phyloP scores from a whole-genome alignment of 1,284 basidiomycete species.

The Rhodotorula sp. region DNA sequence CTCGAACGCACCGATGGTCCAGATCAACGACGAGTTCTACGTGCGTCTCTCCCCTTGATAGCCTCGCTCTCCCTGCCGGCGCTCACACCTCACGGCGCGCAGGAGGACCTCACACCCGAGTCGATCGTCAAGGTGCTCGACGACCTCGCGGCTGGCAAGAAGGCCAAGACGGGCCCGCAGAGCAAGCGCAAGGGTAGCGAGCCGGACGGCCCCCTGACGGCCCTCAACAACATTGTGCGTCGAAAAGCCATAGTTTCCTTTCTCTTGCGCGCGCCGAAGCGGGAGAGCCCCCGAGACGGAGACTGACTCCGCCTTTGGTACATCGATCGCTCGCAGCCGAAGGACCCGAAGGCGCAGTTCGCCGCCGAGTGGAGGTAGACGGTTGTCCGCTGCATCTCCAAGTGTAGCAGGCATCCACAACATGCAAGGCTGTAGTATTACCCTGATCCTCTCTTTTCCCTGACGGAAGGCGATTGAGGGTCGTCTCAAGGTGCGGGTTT shows the following conservation, averaged over 20 bases:
- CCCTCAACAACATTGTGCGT: constrained; percentile 74
- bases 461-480: too few relatives aligned
- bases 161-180: constrained; percentile 89
- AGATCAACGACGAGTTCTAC: constrained; percentile 94
- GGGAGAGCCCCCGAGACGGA: too few relatives aligned
- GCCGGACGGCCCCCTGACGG: constrained; percentile 68
- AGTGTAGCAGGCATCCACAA: neutral
- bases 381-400: neutral
- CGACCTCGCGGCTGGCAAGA: constrained; percentile 77
- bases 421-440: too few relatives aligned
- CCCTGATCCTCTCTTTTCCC: too few relatives aligned
- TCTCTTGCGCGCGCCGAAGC: neutral
- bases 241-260: too few relatives aligned
- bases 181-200: constrained; percentile 78
- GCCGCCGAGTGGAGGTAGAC: constrained; percentile 26
- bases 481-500: too few relatives aligned
- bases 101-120: constrained; percentile 96
- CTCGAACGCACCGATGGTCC: constrained; percentile 99
- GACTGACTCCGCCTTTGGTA: neutral
- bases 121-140: constrained; percentile 85
- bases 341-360: constrained; percentile 27
- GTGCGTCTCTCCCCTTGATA: constrained; percentile 55
- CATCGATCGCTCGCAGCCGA: constrained; percentile 6
- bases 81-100: constrained; percentile 7
- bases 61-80: neutral